phyloP scores from a whole-genome alignment of 2,329 filamentous ascomycete genomes.

The Pseudocercospora vitis region DNA sequence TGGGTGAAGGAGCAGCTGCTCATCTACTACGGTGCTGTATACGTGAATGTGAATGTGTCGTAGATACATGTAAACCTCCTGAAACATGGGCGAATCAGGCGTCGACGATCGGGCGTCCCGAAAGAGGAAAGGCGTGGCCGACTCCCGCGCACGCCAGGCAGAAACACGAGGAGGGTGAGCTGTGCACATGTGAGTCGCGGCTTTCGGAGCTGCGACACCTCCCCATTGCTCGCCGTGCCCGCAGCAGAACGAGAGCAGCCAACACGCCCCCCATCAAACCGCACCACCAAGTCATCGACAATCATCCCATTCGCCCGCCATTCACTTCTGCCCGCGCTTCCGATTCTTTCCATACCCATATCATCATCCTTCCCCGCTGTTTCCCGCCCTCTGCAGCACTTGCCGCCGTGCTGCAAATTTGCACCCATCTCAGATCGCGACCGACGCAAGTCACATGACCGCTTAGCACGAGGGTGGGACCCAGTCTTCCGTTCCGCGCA shows the following conservation, averaged over 20 bases:
- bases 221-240: neutral
- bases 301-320: neutral
- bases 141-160: too few relatives aligned
- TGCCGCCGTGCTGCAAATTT: neutral
- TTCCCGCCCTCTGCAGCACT: neutral
- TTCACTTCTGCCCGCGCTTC: neutral
- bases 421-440: conserved; percentile 8
- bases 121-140: too few relatives aligned
- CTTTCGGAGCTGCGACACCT: neutral
- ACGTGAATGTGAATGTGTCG: too few relatives aligned
- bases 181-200: too few relatives aligned
- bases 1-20: too few relatives aligned
- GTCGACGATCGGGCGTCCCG: too few relatives aligned
- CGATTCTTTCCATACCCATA: neutral
- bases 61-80: too few relatives aligned
- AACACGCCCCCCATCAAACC: neutral
- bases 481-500: neutral
- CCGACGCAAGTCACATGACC: neutral
- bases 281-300: neutral
- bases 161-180: too few relatives aligned
- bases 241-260: neutral
- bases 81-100: too few relatives aligned
- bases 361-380: neutral
- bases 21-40: too few relatives aligned
- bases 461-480: too few relatives aligned